Conservation (phyloP, 1,139 yeast species). For the Candida tunisiensis region DNA sequence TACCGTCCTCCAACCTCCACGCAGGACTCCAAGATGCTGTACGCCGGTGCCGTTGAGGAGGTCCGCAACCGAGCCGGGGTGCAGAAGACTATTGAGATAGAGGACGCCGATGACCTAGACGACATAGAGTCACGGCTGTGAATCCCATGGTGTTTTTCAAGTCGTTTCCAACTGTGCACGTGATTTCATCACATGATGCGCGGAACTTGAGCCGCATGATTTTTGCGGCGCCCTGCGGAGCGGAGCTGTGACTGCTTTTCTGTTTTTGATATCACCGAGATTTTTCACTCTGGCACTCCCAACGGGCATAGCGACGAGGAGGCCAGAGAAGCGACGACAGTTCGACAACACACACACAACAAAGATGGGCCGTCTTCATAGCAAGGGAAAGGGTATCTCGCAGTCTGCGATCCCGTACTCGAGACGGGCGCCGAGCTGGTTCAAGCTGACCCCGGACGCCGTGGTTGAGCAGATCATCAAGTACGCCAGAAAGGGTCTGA, state of each 20-base stretch:
- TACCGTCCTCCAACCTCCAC: conserved; percentile 79
- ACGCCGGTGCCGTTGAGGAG: conserved; percentile 78
- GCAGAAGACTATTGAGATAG: conserved; percentile 27
- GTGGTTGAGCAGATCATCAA: conserved; percentile 97
- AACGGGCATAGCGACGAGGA: background rate
- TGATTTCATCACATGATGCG: background rate
- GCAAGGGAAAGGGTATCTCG: conserved; percentile 95
- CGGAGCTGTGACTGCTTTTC: background rate
- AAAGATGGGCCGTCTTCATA: conserved; percentile 48
- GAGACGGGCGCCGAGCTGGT: conserved; percentile 98
- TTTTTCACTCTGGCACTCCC: background rate
- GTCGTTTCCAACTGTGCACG: background rate
- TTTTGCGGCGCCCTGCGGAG: no score
- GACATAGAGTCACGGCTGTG: conserved; percentile 9
- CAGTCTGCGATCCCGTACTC: conserved; percentile 99
- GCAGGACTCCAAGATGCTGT: conserved; percentile 66
- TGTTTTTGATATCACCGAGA: background rate
- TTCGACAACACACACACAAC: conserved; percentile 5
- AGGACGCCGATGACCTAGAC: conserved; percentile 16
- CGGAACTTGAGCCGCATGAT: no score
- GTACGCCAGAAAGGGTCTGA: conserved; percentile 99
- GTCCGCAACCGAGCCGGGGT: conserved; percentile 69
- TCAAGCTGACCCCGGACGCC: conserved; percentile 90
- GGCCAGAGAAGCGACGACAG: background rate
- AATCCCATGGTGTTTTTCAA: no score